Base-by-base conservation (phyloP, 208 protist species). In the Porcisia deanei region DNA sequence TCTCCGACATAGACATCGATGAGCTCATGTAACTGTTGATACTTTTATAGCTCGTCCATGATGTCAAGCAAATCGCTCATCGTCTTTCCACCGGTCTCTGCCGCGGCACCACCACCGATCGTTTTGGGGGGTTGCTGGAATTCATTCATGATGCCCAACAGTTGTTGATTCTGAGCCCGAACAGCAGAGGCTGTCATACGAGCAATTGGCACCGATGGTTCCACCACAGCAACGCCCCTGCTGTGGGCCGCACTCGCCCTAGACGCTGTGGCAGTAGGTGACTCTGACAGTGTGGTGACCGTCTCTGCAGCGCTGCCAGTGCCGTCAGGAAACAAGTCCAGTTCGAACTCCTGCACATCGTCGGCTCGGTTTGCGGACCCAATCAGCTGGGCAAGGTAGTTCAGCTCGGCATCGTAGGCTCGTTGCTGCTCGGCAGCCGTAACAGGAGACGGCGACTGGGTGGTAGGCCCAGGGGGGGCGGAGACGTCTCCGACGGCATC, bases 1-100 rank as follows among this genome's bases (percentile, higher is more conserved):
- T 60, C 22, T n/a, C 25, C 57, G 9, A 6, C 25, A 5, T n/a
- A 60, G 20, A 60, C 7, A 60, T 20, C 4, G 1, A 37, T 22
- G 57, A 60, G 20, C 10, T 12, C 10, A 14, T 52, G 5, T 52
- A 52, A 0, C 47, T 12, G 8, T 52, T 52, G 47, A 7, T 25
- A 1, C 12, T 12, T 18, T 84, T 61, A 97, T 22, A 89, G 82
- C n/a, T 96, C 83, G 66, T 97, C 93, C 93, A 97, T 94, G 53
- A 97, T 84, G 69, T 97, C 91, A 10, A 97, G 80, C 69, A 97
- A 69, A 64, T 93, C 79, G 65, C 63, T 67, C 7, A 53, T 80
- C 47, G 39, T 75, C 3, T 57, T 73, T n/a, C 16, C 55, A 30
- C 53, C 47, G 49, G 37, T n/a, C 18, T 65, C 20, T n/a, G 52